These are phyloP conservation scores for Penstemon barbatus DNA, from an alignment of 257 asterid genomes.

Conservation along the genomic window DNA sequence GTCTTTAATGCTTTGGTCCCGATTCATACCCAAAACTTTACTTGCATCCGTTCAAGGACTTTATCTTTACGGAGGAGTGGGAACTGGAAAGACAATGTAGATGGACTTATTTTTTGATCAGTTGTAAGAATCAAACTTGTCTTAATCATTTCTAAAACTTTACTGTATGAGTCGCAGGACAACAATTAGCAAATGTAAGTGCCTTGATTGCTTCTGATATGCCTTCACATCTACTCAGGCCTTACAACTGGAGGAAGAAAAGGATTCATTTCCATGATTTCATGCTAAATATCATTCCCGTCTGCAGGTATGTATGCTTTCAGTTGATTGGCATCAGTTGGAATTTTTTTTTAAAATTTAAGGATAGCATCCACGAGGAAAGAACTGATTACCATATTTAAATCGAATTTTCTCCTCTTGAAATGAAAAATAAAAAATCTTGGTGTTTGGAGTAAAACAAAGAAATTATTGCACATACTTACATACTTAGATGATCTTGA, in stretches of 20 bases:
- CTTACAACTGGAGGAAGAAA: constrained; percentile 86
- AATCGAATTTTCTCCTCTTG: neutral
- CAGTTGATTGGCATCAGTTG: neutral
- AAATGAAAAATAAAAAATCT: too few species aligned
- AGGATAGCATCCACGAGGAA: neutral
- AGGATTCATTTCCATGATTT: constrained; percentile 96
- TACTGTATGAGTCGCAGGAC: constrained; percentile 49
- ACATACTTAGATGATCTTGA: too few species aligned
- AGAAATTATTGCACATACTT: too few species aligned
- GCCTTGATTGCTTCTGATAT: constrained; percentile 13
- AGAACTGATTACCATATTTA: neutral
- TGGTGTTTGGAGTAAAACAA: too few species aligned
- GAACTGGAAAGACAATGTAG: constrained; percentile 96
- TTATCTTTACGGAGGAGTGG: constrained; percentile 96
- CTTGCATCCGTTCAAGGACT: constrained; percentile 86
- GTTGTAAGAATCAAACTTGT: constrained; percentile 52
- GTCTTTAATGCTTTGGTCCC: constrained; percentile 67
- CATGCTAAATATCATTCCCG: constrained; percentile 90
- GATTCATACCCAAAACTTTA: constrained; percentile 68
- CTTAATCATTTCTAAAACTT: constrained; percentile 5
- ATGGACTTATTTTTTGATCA: constrained; percentile 84
- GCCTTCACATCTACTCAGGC: constrained; percentile 46
- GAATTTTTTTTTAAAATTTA: neutral
- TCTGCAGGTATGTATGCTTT: constrained; percentile 58
- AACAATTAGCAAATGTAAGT: constrained; percentile 39